Percentiles rank a stretch among this genome's conserved stretches.
Evolutionary conservation across 2,329 filamentous ascomycete species (phyloP).

Genomic region (Cladosporium cucumerinum): DNA sequence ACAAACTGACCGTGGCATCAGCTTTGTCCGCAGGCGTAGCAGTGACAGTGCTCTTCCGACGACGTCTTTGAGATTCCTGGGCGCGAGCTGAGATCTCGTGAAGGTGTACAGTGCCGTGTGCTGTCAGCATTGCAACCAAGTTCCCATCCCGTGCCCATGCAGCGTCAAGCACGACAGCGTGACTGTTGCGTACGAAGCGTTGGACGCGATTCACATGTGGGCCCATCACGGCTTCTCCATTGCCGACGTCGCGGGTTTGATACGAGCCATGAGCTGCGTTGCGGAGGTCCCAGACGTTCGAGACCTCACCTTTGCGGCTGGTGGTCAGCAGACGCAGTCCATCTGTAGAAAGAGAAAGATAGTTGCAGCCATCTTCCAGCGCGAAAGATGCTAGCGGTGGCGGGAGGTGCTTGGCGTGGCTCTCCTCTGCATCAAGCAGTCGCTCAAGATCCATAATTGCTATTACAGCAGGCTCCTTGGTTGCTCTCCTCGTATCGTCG

Average conservation of each 20-base stretch:
- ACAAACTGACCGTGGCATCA: conserved; percentile 31
- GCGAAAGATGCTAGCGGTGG: conserved; percentile 69
- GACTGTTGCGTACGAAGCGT: conserved; percentile 85
- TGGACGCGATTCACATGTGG: conserved; percentile 74
- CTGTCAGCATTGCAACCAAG: conserved; percentile 82
- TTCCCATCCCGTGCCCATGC: conserved; percentile 83
- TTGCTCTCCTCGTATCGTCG: conserved; percentile 54
- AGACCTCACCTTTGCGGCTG: conserved; percentile 78
- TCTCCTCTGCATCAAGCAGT: conserved; percentile 48
- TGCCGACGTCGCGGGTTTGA: conserved; percentile 18
- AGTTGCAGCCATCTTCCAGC: conserved; percentile 72
- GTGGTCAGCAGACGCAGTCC: conserved; percentile 73
- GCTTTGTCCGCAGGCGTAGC: conserved; percentile 31
- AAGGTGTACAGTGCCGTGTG: conserved; percentile 91
- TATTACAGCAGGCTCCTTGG: conserved; percentile 65
- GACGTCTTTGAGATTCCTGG: conserved; percentile 23
- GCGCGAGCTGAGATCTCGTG: conserved; percentile 66
- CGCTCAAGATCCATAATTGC: conserved; percentile 69
- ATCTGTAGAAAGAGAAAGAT: conserved; percentile 72
- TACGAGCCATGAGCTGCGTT: conserved; percentile 47
- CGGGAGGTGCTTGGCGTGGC: conserved; percentile 48
- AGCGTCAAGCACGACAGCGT: conserved; percentile 85
- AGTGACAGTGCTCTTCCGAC: conserved; percentile 23
- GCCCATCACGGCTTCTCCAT: conserved; percentile 29
- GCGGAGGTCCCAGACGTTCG: conserved; percentile 78